These are phyloP conservation scores for Colletotrichum costaricense DNA, from an alignment of 2,329 filamentous ascomycete species.

Conservation along the genomic window DNA sequence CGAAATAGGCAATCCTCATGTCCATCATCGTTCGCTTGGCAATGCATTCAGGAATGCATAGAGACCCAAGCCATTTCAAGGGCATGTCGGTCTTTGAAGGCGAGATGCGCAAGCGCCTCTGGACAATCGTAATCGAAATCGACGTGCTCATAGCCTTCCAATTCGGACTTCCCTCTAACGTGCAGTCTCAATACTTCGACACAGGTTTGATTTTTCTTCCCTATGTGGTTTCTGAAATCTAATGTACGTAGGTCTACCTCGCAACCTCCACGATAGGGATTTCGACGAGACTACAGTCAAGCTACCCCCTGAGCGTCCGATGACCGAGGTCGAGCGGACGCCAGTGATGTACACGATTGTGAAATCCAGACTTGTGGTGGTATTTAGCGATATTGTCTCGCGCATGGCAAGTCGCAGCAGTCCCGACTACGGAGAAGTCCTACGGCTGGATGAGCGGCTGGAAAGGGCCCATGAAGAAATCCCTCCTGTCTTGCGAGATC, in stretches of 20 bases:
- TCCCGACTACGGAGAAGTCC: conserved; percentile 49
- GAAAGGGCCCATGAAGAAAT: conserved; percentile 46
- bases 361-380: conserved; percentile 40
- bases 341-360: conserved; percentile 40
- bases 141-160: conserved; percentile 57
- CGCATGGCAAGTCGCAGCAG: conserved; percentile 20
- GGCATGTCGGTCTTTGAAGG: conserved; percentile 52
- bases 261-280: conserved; percentile 56
- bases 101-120: conserved; percentile 58
- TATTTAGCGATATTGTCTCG: conserved; percentile 40
- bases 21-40: conserved; percentile 47
- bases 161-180: conserved; percentile 56
- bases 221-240: neutral
- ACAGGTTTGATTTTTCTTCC: conserved; percentile 38
- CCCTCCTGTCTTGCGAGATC: conserved; percentile 46
- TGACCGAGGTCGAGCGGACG: conserved; percentile 40
- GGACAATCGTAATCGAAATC: conserved; percentile 52
- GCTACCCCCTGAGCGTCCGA: conserved; percentile 49
- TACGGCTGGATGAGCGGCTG: conserved; percentile 49
- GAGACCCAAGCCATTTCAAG: conserved; percentile 54
- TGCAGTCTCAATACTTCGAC: conserved; percentile 53
- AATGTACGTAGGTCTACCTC: conserved; percentile 44
- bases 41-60: conserved; percentile 55
- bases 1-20: conserved; percentile 43
- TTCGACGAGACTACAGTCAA: conserved; percentile 47